Conservation (phyloP, 2,329 filamentous ascomycete genomes). For the Aurifilum marmelostoma region DNA sequence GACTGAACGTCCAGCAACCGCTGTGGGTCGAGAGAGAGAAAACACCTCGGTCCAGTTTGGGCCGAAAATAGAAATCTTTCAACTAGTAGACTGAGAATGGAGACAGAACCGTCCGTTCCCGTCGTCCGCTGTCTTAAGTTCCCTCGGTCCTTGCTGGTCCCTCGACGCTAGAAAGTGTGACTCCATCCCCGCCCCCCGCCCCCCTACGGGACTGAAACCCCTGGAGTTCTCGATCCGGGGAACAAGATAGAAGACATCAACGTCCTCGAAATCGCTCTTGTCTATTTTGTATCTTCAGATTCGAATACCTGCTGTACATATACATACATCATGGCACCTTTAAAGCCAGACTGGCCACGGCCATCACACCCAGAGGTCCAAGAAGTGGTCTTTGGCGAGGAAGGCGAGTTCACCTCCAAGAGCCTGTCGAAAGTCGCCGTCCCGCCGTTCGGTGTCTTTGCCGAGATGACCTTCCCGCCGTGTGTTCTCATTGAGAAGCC, state of each 20-base stretch:
- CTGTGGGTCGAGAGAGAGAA: background rate
- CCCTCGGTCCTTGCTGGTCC: background rate
- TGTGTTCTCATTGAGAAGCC: conserved; percentile 58
- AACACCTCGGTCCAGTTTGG: background rate
- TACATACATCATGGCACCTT: conserved; percentile 52
- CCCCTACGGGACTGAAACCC: background rate
- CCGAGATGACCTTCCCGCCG: conserved; percentile 67
- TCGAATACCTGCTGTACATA: too few species aligned
- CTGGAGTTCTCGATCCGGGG: background rate
- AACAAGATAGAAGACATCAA: background rate
- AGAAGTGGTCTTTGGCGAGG: conserved; percentile 56
- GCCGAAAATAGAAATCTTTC: background rate
- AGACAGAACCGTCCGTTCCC: conserved; percentile 1
- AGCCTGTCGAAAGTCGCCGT: conserved; percentile 59
- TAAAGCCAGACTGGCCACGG: conserved; percentile 62
- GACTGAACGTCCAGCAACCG: background rate
- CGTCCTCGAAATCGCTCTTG: background rate
- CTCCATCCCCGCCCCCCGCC: background rate
- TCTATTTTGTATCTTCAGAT: background rate
- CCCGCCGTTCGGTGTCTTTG: conserved; percentile 66
- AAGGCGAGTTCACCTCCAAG: conserved; percentile 60
- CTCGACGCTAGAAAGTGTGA: background rate
- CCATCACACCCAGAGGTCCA: conserved; percentile 64
- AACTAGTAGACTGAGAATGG: conserved; percentile 1
- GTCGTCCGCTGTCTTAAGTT: background rate